Percentiles rank a stretch among this genome's conserved stretches.
These are phyloP conservation scores for Leptodermis oblonga DNA, from an alignment of 257 asterid species.

Conservation along the genomic window DNA sequence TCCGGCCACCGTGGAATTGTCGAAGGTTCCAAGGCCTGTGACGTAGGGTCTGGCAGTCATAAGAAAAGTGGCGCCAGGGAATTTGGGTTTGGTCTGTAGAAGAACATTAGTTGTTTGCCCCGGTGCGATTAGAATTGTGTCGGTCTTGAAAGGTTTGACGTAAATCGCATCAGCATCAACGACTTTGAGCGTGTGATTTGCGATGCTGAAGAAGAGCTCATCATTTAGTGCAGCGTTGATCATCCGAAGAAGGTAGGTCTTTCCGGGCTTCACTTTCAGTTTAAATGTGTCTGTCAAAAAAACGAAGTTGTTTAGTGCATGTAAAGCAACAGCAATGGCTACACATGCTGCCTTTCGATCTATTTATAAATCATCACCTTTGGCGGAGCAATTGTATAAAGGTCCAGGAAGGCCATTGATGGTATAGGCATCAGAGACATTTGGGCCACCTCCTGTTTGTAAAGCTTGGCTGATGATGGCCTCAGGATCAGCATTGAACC, in stretches of 20 bases:
- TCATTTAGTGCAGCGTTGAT: slow-evolving; percentile 66
- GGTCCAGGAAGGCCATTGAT: slow-evolving; percentile 62
- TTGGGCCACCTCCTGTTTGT: slow-evolving; percentile 58
- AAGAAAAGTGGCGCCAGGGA: slow-evolving; percentile 42
- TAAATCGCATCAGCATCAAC: slow-evolving; percentile 52
- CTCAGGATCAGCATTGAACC: slow-evolving; percentile 63
- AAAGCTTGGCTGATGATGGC: slow-evolving; percentile 55
- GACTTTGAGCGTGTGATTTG: slow-evolving; percentile 44
- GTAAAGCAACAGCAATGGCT: neutral
- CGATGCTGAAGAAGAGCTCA: slow-evolving; percentile 53
- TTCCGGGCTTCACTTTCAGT: slow-evolving; percentile 49
- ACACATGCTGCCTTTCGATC: too few relatives aligned
- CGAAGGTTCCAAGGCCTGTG: slow-evolving; percentile 54
- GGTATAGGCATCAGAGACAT: slow-evolving; percentile 61
- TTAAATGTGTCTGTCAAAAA: slow-evolving; percentile 41
- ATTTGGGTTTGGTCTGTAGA: slow-evolving; percentile 32
- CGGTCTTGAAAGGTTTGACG: slow-evolving; percentile 43
- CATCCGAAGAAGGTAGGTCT: slow-evolving; percentile 56
- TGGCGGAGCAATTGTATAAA: slow-evolving; percentile 50
- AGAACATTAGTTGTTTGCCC: slow-evolving; percentile 61
- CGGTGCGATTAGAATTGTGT: slow-evolving; percentile 43
- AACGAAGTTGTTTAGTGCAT: neutral
- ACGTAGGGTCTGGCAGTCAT: slow-evolving; percentile 53
- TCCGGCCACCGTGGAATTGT: slow-evolving; percentile 53
- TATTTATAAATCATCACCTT: slow-evolving; percentile 26